A percentile compares a stretch with the other conserved stretches of the same genome.
Conservation (phyloP, 2,329 filamentous ascomycete genomes). For the Teratosphaeria viscida region DNA sequence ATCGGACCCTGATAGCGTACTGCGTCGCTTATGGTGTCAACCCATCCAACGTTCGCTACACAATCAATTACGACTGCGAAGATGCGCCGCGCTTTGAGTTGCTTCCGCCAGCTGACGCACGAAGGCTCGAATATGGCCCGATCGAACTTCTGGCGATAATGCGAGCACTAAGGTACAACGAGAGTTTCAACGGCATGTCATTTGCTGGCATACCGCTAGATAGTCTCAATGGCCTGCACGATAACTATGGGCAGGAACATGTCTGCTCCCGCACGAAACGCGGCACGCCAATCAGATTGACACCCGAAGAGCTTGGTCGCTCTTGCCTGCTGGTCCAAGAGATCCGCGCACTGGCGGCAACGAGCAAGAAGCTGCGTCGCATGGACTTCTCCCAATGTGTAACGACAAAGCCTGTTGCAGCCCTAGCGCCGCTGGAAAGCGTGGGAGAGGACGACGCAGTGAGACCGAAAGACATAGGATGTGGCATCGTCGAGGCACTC, state of each 20-base stretch:
- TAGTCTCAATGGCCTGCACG: constrained; percentile 50
- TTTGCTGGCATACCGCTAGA: constrained; percentile 57
- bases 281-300: constrained; percentile 46
- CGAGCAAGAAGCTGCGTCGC: constrained; percentile 51
- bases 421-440: constrained; percentile 25
- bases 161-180: constrained; percentile 59
- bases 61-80: constrained; percentile 50
- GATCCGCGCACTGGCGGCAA: constrained; percentile 55
- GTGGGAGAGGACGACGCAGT: constrained; percentile 30
- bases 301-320: constrained; percentile 42
- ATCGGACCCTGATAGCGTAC: constrained; percentile 58
- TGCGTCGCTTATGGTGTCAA: constrained; percentile 59
- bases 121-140: constrained; percentile 45
- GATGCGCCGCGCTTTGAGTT: constrained; percentile 58
- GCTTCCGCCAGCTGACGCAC: constrained; percentile 44
- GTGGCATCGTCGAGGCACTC: constrained; percentile 58
- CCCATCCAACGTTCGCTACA: constrained; percentile 55
- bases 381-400: constrained; percentile 57
- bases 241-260: constrained; percentile 51
- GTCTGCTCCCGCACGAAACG: constrained; percentile 49
- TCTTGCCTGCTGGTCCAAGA: constrained; percentile 57
- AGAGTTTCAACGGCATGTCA: constrained; percentile 56
- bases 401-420: constrained; percentile 40
- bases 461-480: constrained; percentile 48
- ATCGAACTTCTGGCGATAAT: constrained; percentile 60